Conservation (phyloP, 345 rosid species). For the Populus nigra region DNA sequence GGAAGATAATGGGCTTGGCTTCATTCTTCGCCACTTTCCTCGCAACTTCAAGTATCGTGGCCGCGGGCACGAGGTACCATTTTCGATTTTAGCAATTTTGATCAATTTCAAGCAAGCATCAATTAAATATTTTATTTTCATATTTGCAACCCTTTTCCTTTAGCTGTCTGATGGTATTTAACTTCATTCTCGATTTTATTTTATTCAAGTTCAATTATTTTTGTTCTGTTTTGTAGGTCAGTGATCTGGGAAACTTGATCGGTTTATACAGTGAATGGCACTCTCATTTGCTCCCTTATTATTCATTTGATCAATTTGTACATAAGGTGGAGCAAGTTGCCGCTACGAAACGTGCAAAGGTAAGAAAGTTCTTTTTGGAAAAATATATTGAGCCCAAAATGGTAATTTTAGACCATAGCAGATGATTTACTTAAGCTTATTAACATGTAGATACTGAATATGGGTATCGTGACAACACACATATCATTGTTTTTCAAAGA, state of each 20-base stretch:
- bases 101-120: background rate
- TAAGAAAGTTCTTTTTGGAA: slow-evolving; percentile 11
- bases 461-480: too few relatives aligned
- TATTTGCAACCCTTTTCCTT: background rate
- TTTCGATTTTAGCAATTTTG: background rate
- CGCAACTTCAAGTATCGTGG: slow-evolving; percentile 71
- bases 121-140: background rate
- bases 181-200: background rate
- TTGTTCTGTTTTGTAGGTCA: slow-evolving; percentile 40
- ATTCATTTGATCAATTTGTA: slow-evolving; percentile 82
- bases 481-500: background rate
- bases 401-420: background rate
- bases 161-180: background rate
- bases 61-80: slow-evolving; percentile 78
- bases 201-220: background rate
- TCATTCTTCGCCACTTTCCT: slow-evolving; percentile 83
- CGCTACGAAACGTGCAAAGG: slow-evolving; percentile 76
- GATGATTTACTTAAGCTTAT: too few relatives aligned
- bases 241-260: slow-evolving; percentile 73
- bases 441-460: too few relatives aligned
- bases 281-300: slow-evolving; percentile 69
- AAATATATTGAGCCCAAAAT: background rate
- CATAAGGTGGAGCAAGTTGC: slow-evolving; percentile 80
- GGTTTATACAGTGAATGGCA: slow-evolving; percentile 85
- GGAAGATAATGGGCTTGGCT: slow-evolving; percentile 72